These are phyloP conservation scores for Pseudogymnoascus sp. DNA, from an alignment of 2,329 filamentous ascomycete genomes.

Conservation along the genomic window DNA sequence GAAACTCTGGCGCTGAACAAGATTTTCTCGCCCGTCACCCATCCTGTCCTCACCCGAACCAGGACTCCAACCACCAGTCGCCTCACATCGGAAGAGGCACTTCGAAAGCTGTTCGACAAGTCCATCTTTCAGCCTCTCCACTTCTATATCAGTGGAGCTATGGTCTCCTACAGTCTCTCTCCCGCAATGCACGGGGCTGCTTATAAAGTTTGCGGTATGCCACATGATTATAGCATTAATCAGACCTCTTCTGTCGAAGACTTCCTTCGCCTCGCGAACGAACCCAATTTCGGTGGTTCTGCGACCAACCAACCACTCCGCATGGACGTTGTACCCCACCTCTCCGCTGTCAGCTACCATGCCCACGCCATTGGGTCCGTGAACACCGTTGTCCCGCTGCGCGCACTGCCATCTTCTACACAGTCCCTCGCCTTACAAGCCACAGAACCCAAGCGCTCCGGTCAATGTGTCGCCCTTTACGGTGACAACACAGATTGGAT, in stretches of 20 bases:
- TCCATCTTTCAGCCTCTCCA: constrained; percentile 62
- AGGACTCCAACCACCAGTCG: not conserved
- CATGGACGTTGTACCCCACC: constrained; percentile 57
- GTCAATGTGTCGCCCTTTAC: constrained; percentile 60
- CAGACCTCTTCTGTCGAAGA: constrained; percentile 55
- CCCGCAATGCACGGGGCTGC: constrained; percentile 72
- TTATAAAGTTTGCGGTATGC: constrained; percentile 57
- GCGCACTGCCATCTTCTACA: constrained; percentile 47
- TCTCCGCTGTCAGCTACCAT: constrained; percentile 61
- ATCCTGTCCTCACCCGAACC: constrained; percentile 29
- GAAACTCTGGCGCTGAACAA: constrained; percentile 49
- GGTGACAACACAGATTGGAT: constrained; percentile 79
- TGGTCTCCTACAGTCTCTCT: constrained; percentile 64
- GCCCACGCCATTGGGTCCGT: constrained; percentile 68
- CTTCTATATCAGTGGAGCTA: constrained; percentile 66
- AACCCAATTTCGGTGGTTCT: constrained; percentile 62
- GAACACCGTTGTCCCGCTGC: constrained; percentile 67
- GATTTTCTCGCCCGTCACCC: constrained; percentile 48
- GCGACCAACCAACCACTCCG: constrained; percentile 69
- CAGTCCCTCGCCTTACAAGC: constrained; percentile 28
- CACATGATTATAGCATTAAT: constrained; percentile 57
- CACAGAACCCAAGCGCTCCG: constrained; percentile 53
- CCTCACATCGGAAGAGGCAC: constrained; percentile 41
- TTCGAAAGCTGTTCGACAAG: constrained; percentile 56
- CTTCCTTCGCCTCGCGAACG: constrained; percentile 55